Evolutionary conservation across 1,139 yeast species (phyloP), one percentile per base, ranked within the genome.

Genomic region (Blastobotrys buckinghamii): DNA sequence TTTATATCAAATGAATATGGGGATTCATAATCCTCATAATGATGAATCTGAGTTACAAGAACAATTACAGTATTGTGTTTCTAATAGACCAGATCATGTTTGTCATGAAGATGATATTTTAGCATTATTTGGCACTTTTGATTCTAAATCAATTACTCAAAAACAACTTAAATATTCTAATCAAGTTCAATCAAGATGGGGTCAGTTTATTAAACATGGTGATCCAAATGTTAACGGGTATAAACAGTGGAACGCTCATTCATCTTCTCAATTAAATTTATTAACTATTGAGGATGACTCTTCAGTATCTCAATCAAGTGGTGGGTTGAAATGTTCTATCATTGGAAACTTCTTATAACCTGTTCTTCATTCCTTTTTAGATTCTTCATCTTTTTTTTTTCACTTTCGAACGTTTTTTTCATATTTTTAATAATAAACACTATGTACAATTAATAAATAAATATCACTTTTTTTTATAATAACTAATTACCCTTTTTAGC

Each of bases 31-130:
- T 41, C 57, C 63, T 7, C 50, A 52, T 39, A 33, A 32, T 17
- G 55, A 59, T 43, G 48, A 42, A 13, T 26, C 4, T 13, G 32
- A 13, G 32, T 13, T 10, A 6, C 6, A 10, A 3, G 54, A 45
- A 22, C 4, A 22, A 1, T 35, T 44, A 6, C n/a, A 52, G 0
- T 53, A 59, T 29, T 65, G 69, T 48, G 50, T 20, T 7, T 22
- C 38, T 6, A 10, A 30, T 10, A 35, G 10, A 22, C 46, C 46
- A 10, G 13, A 32, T 13, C 39, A 51, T 12, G 67, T 63, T 3
- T 65, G 69, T 50, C 69, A 65, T 44, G 61, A 64, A 47, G 65
- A 64, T 39, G 69, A 65, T 20, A 47, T 47, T 20, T 8, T 38
- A 27, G 24, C 36, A 5, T n/a, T 47, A 9, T 42, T 44, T 32